Conservation (phyloP, 352 stramenopile species). For the Globisporangium splendens region DNA sequence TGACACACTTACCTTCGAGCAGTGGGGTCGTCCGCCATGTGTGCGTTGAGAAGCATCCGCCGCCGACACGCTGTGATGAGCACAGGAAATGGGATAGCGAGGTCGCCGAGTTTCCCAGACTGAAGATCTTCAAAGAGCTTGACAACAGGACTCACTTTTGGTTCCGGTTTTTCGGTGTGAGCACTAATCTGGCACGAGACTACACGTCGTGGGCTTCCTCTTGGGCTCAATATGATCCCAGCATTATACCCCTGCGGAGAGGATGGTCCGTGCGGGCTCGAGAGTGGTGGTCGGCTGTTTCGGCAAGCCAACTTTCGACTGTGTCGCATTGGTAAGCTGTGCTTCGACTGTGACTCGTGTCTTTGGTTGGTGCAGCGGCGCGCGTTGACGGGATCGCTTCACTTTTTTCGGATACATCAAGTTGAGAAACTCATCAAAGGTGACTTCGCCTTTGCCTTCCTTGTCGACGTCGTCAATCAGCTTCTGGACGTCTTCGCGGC, state of each 20-base stretch:
- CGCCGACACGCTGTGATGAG: slow-evolving; percentile 77
- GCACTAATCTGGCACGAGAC: slow-evolving; percentile 5
- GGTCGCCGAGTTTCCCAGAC: slow-evolving; percentile 69
- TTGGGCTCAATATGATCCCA: neutral
- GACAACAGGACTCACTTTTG: slow-evolving; percentile 51
- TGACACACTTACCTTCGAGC: slow-evolving; percentile 31
- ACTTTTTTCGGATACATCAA: slow-evolving; percentile 63
- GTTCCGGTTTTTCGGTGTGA: neutral
- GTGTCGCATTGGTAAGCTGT: neutral
- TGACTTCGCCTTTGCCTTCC: slow-evolving; percentile 61
- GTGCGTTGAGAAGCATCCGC: slow-evolving; percentile 77
- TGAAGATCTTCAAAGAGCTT: slow-evolving; percentile 80
- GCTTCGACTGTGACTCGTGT: slow-evolving; percentile 3
- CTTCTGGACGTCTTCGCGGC: slow-evolving; percentile 65
- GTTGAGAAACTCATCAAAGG: slow-evolving; percentile 68
- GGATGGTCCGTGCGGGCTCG: neutral
- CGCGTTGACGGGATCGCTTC: slow-evolving; percentile 25
- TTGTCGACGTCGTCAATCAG: slow-evolving; percentile 73
- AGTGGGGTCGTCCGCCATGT: slow-evolving; percentile 69
- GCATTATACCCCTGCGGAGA: neutral
- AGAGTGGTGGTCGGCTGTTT: slow-evolving; percentile 3
- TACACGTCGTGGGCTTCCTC: neutral
- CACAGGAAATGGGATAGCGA: slow-evolving; percentile 69
- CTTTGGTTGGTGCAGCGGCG: slow-evolving; percentile 52
- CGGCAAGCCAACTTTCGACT: neutral